phyloP scores from a whole-genome alignment of 768 basidiomycete species.

The Phanerochaete carnosa region DNA sequence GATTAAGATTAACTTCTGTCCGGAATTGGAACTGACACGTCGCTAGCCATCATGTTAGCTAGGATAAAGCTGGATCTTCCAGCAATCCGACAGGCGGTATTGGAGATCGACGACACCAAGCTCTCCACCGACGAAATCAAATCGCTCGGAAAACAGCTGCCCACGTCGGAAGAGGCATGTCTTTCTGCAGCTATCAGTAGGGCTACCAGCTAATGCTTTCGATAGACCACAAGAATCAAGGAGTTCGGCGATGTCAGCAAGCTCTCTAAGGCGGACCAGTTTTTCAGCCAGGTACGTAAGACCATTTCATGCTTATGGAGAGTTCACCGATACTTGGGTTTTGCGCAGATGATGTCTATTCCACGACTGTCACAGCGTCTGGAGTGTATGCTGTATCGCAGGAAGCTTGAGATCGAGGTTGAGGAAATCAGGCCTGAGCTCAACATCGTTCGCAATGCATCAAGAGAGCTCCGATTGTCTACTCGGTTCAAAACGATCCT shows the following conservation, averaged over 20 bases:
- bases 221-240: slow-evolving; percentile 59
- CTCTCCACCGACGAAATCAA: slow-evolving; percentile 75
- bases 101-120: slow-evolving; percentile 66
- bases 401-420: slow-evolving; percentile 77
- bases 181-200: background rate
- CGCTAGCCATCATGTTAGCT: slow-evolving; percentile 78
- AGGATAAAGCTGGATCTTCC: slow-evolving; percentile 63
- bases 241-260: slow-evolving; percentile 70
- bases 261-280: slow-evolving; percentile 82
- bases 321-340: background rate
- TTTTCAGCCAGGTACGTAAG: slow-evolving; percentile 63
- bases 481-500: slow-evolving; percentile 65
- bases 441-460: slow-evolving; percentile 66
- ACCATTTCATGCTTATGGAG: background rate
- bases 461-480: slow-evolving; percentile 63
- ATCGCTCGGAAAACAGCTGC: slow-evolving; percentile 69
- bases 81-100: slow-evolving; percentile 66
- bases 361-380: slow-evolving; percentile 72
- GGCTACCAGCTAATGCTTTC: background rate
- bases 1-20: background rate
- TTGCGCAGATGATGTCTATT: slow-evolving; percentile 67
- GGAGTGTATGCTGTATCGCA: slow-evolving; percentile 80
- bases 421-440: slow-evolving; percentile 84
- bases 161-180: slow-evolving; percentile 77
- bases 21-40: slow-evolving; percentile 1